phyloP scores from a whole-genome alignment of 2,329 filamentous ascomycete genomes.

The Elsinoe batatas region DNA sequence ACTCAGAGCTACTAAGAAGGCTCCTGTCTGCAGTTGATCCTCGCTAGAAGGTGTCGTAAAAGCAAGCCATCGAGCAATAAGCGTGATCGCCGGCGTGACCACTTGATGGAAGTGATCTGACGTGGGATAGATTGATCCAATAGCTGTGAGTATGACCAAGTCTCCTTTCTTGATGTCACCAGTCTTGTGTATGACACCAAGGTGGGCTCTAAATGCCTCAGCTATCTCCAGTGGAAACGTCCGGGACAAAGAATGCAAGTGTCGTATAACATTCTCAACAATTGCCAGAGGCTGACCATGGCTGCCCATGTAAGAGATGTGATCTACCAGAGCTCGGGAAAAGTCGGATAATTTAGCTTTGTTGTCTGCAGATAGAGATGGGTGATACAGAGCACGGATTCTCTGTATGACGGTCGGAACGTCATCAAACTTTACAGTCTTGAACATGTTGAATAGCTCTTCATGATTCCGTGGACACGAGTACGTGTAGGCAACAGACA shows the following conservation, averaged over 20 bases:
- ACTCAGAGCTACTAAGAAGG: slow-evolving; percentile 67
- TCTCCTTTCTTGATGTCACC: slow-evolving; percentile 57
- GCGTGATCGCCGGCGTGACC: slow-evolving; percentile 77
- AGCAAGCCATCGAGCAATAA: slow-evolving; percentile 74
- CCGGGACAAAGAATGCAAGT: slow-evolving; percentile 87
- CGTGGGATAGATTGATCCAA: slow-evolving; percentile 79
- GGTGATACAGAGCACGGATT: slow-evolving; percentile 85
- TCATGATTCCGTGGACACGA: slow-evolving; percentile 69
- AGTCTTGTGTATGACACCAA: slow-evolving; percentile 47
- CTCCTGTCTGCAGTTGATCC: slow-evolving; percentile 60
- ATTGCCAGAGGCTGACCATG: slow-evolving; percentile 48
- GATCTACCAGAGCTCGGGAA: slow-evolving; percentile 55
- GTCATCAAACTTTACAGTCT: slow-evolving; percentile 50
- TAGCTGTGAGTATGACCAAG: slow-evolving; percentile 69
- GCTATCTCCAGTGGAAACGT: slow-evolving; percentile 71
- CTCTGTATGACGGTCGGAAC: slow-evolving; percentile 74
- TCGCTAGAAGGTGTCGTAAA: slow-evolving; percentile 59
- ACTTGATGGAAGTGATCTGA: slow-evolving; percentile 97
- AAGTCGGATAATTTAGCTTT: slow-evolving; percentile 71
- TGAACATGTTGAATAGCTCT: slow-evolving; percentile 59
- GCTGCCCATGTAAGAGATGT: slow-evolving; percentile 50
- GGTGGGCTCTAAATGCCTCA: slow-evolving; percentile 63
- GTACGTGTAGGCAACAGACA: slow-evolving; percentile 68
- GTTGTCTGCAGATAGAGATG: slow-evolving; percentile 74
- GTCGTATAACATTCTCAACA: slow-evolving; percentile 72